Evolutionary conservation across 2,329 filamentous ascomycete species (phyloP), one percentile per base, ranked within the genome.

Genomic region (Aspergillus versicolor): DNA sequence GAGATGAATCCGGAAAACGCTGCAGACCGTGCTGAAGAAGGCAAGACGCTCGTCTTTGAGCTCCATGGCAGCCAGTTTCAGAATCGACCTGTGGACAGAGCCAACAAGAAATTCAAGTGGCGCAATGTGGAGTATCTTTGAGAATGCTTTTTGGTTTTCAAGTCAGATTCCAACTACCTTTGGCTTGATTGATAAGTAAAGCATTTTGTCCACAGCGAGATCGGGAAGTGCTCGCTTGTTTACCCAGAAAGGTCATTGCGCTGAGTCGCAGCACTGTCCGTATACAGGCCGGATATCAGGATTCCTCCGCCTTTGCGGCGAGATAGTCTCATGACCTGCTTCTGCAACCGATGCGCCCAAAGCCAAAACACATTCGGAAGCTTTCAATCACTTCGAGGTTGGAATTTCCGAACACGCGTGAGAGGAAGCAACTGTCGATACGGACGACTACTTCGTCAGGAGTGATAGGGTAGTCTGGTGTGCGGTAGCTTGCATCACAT

Each of bases 101-200:
- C 92, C 48, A 96, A 89, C 67, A 91, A 86, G 77, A 97, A 96
- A 77, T 96, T 96, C 76, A 96, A 94, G 76, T 82, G 85, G 70
- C 92, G 93, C 70, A 91, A 90, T 67, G 79, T 92, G 61, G 82
- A 86, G 48, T 86, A 90, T 62, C 73, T 96, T 13, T 96, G 79
- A 89, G 56, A 56, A 6, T 19, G 13, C 6, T 12, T 24, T 21
- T 9, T n/a, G 32, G n/a, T 8, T 34, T 13, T 15, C 22, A 27
- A n/a, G 21, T 24, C 34, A 30, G 9, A 19, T 37, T 37, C 34
- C 34, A 34, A 11, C 32, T 11, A 11, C 27, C 9, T 9, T 9
- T 30, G 27, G 27, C 27, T 30, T 30, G 27, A 12, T 37, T 37
- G 13, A 37, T 5, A n/a, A 11, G 27, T 11, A 30, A 30, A 30